phyloP scores from a whole-genome alignment of 225 moss, liverwort and hornwort species.

The Physcomitrium patens region DNA sequence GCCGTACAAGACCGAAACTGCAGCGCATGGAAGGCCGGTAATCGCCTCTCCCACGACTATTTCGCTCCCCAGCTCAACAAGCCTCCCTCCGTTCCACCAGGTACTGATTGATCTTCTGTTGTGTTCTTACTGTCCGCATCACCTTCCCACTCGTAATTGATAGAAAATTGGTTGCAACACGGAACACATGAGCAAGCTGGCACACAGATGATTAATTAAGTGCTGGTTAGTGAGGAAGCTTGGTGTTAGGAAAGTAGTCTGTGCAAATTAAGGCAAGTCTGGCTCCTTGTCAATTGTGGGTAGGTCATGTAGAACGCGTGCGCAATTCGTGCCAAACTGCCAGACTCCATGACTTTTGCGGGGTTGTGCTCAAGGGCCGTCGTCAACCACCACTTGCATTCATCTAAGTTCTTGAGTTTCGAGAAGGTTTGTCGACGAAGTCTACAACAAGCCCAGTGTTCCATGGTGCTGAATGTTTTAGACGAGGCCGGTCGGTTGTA shows the following conservation, averaged over 20 bases:
- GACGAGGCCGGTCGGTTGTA: no score
- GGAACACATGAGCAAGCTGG: not conserved
- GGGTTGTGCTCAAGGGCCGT: constrained; percentile 36
- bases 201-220: constrained; percentile 19
- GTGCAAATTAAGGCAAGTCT: not conserved
- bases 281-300: constrained; percentile 30
- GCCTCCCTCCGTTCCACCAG: constrained; percentile 21
- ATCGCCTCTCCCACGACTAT: constrained; percentile 31
- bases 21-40: constrained; percentile 28
- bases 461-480: no score
- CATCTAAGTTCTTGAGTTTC: not conserved
- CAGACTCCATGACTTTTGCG: constrained; percentile 43
- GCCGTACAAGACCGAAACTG: not conserved
- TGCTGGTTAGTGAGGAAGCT: not conserved
- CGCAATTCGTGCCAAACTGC: constrained; percentile 37
- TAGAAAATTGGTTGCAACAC: no score
- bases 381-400: constrained; percentile 35
- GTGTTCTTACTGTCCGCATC: not conserved
- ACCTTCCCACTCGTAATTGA: no score
- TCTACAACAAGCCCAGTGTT: no score
- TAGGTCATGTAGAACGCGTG: constrained; percentile 39
- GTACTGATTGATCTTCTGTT: constrained; percentile 10
- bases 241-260: constrained; percentile 3
- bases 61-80: not conserved
- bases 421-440: no score